These are phyloP conservation scores for Sporothrix curviconia DNA, from an alignment of 2,329 filamentous ascomycete species.

Conservation along the genomic window DNA sequence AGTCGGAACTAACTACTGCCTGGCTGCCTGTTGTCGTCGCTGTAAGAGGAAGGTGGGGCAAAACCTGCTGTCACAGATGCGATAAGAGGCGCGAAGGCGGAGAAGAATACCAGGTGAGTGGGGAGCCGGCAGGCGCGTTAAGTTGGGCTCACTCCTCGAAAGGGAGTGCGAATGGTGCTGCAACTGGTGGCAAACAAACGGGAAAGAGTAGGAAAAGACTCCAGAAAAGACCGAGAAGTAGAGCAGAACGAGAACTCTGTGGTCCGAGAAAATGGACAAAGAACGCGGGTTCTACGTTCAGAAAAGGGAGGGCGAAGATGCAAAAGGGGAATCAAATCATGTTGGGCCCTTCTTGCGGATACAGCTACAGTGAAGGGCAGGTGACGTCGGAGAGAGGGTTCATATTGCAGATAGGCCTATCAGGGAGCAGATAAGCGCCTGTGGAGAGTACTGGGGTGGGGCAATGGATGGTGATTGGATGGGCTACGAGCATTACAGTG, in stretches of 20 bases:
- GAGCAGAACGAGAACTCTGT: background rate
- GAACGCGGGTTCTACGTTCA: too few species aligned
- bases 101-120: background rate
- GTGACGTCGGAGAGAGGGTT: slow-evolving; percentile 13
- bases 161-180: background rate
- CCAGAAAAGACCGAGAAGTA: background rate
- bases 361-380: slow-evolving; percentile 10
- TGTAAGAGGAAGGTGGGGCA: slow-evolving; percentile 9
- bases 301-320: background rate
- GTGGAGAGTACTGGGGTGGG: slow-evolving; percentile 10
- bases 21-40: slow-evolving; percentile 1
- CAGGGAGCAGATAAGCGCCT: slow-evolving; percentile 7
- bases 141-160: background rate
- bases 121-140: slow-evolving; percentile 2
- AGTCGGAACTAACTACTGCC: slow-evolving; percentile 4
- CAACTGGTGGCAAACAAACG: background rate
- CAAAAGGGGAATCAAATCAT: background rate
- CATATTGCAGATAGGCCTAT: slow-evolving; percentile 14
- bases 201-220: background rate
- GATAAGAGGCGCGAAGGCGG: slow-evolving; percentile 1
- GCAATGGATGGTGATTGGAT: background rate
- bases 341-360: slow-evolving; percentile 7
- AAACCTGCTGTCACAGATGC: background rate
- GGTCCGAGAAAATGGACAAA: too few species aligned
- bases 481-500: slow-evolving; percentile 2